phyloP scores from a whole-genome alignment of 345 rosid species.

The Mallotus nudiflorus region DNA sequence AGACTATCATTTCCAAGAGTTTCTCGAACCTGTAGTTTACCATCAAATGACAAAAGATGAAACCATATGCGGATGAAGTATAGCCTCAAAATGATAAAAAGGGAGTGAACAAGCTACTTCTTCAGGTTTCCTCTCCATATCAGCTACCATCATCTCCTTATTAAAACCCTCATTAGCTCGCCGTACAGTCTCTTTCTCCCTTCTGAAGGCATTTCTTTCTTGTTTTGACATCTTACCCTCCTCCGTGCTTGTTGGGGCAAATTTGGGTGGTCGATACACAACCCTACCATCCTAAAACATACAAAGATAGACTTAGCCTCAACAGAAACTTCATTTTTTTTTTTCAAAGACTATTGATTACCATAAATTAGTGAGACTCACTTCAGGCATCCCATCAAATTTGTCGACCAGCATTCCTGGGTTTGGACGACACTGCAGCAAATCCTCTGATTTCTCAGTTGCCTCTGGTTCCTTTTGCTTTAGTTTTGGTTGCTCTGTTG shows the following conservation, averaged over 20 bases:
- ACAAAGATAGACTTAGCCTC: conserved; percentile 20
- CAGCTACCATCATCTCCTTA: conserved; percentile 69
- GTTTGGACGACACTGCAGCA: conserved; percentile 71
- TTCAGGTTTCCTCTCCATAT: conserved; percentile 81
- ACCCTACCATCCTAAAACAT: conserved; percentile 47
- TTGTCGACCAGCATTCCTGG: conserved; percentile 71
- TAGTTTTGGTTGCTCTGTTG: conserved; percentile 29
- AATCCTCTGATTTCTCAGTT: conserved; percentile 56
- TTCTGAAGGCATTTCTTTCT: conserved; percentile 69
- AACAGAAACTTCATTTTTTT: conserved; percentile 10
- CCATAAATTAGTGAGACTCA: conserved; percentile 25
- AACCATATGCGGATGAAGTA: conserved; percentile 6
- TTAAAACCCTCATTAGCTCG: conserved; percentile 58
- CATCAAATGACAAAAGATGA: conserved; percentile 19
- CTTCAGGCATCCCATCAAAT: conserved; percentile 39
- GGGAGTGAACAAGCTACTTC: conserved; percentile 52
- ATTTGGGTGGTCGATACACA: conserved; percentile 67
- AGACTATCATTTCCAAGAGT: conserved; percentile 61
- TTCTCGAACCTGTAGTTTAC: conserved; percentile 61
- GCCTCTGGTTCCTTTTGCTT: conserved; percentile 39
- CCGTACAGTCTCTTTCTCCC: conserved; percentile 56
- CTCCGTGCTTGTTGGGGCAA: conserved; percentile 72
- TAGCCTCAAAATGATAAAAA: conserved; percentile 7
- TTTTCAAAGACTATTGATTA: background rate
- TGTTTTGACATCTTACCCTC: conserved; percentile 73